Conservation (phyloP, 495 filamentous ascomycete genomes). For the Penicillium fimorum region DNA sequence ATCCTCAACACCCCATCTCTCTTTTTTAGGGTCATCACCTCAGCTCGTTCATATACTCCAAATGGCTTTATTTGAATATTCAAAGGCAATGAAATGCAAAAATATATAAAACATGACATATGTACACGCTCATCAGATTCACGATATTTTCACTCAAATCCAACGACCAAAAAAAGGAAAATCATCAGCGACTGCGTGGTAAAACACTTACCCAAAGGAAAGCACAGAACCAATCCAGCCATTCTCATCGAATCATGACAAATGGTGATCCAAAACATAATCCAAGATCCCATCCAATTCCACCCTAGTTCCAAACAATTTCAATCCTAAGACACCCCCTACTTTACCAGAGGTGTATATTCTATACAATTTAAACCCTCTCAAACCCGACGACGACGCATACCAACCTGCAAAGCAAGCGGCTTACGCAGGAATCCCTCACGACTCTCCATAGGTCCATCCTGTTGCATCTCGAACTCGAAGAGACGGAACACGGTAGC, state of each 20-base stretch:
- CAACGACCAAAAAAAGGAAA: constrained; percentile 13
- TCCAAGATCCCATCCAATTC: constrained; percentile 1
- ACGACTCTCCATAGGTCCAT: constrained; percentile 66
- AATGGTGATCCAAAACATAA: neutral
- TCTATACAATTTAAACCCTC: neutral
- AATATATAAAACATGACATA: neutral
- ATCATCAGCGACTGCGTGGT: constrained; percentile 17
- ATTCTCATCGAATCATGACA: constrained; percentile 15
- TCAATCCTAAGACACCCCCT: neutral
- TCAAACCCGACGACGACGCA: constrained; percentile 49
- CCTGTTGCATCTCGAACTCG: constrained; percentile 70
- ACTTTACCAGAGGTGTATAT: neutral
- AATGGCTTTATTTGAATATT: neutral
- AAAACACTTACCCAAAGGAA: neutral
- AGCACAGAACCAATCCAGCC: neutral
- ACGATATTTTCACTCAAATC: neutral
- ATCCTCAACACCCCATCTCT: neutral
- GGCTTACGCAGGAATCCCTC: constrained; percentile 94
- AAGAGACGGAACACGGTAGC: constrained; percentile 73
- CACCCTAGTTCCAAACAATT: constrained; percentile 13
- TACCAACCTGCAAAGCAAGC: constrained; percentile 67
- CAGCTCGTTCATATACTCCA: neutral
- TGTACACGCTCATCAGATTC: constrained; percentile 15
- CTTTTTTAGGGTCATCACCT: too few relatives aligned
- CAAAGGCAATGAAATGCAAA: neutral